Conservation (phyloP, 169 alveolate genomes). For the Pseudocohnilembus persalinus region DNA sequence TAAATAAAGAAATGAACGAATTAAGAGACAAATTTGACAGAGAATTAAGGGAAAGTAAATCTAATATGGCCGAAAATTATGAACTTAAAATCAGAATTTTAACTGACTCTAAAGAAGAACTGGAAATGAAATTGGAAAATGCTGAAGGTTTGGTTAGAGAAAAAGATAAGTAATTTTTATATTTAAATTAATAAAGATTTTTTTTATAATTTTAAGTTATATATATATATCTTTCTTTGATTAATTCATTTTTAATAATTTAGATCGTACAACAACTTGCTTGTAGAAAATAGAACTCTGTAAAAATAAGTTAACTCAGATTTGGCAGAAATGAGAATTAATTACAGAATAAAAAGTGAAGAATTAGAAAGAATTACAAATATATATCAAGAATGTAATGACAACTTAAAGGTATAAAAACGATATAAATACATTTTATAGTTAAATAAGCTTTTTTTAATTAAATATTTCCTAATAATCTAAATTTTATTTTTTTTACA, state of each 20-base stretch:
- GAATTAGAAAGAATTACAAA: conserved; percentile 61
- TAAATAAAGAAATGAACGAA: conserved; percentile 61
- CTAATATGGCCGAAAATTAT: conserved; percentile 64
- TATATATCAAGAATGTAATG: conserved; percentile 70
- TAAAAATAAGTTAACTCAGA: conserved; percentile 65
- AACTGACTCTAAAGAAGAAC: conserved; percentile 70
- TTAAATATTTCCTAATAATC: no score
- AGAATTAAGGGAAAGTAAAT: conserved; percentile 60
- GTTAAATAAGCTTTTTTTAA: no score
- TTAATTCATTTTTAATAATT: no score
- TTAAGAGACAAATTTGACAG: conserved; percentile 63
- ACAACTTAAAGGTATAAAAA: conserved; percentile 53
- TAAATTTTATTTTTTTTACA: no score
- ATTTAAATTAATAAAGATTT: no score
- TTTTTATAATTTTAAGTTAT: no score
- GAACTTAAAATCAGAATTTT: conserved; percentile 57
- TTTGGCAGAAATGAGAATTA: conserved; percentile 58
- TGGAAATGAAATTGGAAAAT: conserved; percentile 48
- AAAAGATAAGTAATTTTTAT: conserved; percentile 36
- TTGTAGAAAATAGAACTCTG: conserved; percentile 62
- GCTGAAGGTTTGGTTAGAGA: conserved; percentile 62
- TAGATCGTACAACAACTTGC: conserved; percentile 58
- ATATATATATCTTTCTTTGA: no score
- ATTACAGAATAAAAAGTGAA: conserved; percentile 56
- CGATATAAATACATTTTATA: neutral